These are phyloP conservation scores for Fusarium pininemorale DNA, from an alignment of 2,329 filamentous ascomycete genomes.

Conservation along the genomic window DNA sequence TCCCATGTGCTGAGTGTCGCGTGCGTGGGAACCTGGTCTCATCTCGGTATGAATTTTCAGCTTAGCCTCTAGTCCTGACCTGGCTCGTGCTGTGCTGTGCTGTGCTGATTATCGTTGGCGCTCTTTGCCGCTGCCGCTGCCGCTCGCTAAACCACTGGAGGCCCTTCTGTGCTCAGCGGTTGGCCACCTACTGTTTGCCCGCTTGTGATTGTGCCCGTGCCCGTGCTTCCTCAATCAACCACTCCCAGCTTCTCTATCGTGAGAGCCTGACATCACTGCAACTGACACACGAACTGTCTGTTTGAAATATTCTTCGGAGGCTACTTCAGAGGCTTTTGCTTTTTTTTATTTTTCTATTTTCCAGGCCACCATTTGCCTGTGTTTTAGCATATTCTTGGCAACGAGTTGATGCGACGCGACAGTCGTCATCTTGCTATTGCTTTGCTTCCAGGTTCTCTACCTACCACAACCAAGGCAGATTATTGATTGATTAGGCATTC, in stretches of 20 bases:
- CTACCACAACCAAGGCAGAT: constrained; percentile 6
- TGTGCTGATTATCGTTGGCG: constrained; percentile 12
- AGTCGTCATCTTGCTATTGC: not conserved
- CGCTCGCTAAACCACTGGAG: constrained; percentile 30
- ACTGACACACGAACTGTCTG: constrained; percentile 4
- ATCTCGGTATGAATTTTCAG: constrained; percentile 15
- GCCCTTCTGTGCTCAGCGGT: not conserved
- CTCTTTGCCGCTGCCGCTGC: constrained; percentile 21
- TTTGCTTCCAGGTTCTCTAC: not conserved
- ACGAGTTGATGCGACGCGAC: constrained; percentile 19
- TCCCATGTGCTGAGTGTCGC: constrained; percentile 13
- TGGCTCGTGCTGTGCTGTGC: not conserved
- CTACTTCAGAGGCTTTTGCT: not conserved
- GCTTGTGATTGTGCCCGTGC: not conserved
- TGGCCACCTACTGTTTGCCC: not conserved
- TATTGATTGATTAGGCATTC: constrained; percentile 19
- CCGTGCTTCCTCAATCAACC: constrained; percentile 1
- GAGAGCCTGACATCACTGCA: constrained; percentile 33
- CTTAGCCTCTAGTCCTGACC: not conserved
- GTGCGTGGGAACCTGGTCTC: constrained; percentile 17
- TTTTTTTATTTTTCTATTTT: not conserved
- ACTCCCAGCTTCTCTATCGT: not conserved
- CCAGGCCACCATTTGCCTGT: not conserved
- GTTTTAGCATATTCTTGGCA: not conserved
- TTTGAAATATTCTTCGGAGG: not conserved